These are phyloP conservation scores for Erythrophleum ivorense DNA, from an alignment of 331 rosid genomes.

Conservation along the genomic window DNA sequence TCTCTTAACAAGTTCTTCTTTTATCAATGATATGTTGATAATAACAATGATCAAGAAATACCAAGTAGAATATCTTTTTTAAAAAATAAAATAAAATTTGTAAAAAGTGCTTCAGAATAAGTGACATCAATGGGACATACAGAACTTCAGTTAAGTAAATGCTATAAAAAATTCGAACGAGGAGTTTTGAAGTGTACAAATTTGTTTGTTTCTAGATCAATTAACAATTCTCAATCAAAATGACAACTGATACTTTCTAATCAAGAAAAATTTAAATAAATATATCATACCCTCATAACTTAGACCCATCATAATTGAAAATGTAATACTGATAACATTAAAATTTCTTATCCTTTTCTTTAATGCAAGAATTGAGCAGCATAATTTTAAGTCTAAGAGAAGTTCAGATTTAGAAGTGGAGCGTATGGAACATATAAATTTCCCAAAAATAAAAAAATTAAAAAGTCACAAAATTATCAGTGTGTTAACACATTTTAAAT, in stretches of 20 bases:
- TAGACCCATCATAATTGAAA: neutral
- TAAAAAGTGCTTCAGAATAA: neutral
- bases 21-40: neutral
- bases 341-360: neutral
- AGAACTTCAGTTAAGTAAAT: neutral
- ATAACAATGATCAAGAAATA: neutral
- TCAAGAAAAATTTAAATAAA: constrained; percentile 20
- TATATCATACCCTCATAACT: constrained; percentile 10
- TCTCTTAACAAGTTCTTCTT: constrained; percentile 1
- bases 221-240: neutral
- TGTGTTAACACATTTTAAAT: neutral
- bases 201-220: constrained; percentile 3
- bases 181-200: neutral
- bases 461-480: neutral
- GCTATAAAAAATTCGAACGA: neutral
- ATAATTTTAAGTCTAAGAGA: neutral
- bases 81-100: neutral
- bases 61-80: neutral
- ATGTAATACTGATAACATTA: neutral
- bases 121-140: neutral
- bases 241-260: neutral
- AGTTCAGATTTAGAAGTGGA: neutral
- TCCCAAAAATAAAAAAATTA: neutral
- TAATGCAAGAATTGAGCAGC: neutral
- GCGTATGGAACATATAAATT: neutral